Percentiles rank a stretch among this genome's conserved stretches.
Conservation (phyloP, 371 early-diverging fungal genomes). For the Aphelidium insulamus region DNA sequence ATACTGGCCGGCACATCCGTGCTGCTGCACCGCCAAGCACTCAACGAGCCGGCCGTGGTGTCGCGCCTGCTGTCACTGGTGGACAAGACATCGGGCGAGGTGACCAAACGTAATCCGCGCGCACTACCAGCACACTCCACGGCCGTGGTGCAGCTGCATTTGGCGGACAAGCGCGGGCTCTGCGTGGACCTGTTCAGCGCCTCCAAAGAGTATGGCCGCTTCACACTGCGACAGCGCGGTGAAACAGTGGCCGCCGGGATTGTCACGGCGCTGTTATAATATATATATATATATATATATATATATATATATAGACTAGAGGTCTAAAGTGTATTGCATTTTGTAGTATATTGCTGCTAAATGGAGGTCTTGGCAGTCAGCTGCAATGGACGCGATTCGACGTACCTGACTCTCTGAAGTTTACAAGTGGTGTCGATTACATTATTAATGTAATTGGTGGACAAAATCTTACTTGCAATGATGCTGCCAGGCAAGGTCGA, state of each 20-base stretch:
- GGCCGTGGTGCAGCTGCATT: conserved; percentile 56
- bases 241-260: conserved; percentile 83
- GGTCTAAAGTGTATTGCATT: no score
- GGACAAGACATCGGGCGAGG: conserved; percentile 62
- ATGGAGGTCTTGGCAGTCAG: no score
- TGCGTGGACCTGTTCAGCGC: conserved; percentile 64
- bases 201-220: conserved; percentile 64
- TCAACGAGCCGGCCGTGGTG: conserved; percentile 53
- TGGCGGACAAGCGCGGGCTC: conserved; percentile 38
- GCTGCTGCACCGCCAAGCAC: conserved; percentile 46
- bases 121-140: conserved; percentile 13
- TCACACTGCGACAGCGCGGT: conserved; percentile 63
- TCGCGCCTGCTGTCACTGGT: conserved; percentile 38
- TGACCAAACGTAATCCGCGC: conserved; percentile 60
- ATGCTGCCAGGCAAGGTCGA: no score
- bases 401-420: no score
- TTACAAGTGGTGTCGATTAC: no score
- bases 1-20: conserved; percentile 10
- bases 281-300: not conserved
- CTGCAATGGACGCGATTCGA: no score
- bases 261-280: conserved; percentile 26
- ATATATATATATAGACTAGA: not conserved
- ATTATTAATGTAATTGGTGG: no score
- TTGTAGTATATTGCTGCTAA: no score
- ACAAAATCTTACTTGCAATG: no score